Conservation (phyloP, 2,329 filamentous ascomycete species). For the Drechslerella dactyloides region DNA sequence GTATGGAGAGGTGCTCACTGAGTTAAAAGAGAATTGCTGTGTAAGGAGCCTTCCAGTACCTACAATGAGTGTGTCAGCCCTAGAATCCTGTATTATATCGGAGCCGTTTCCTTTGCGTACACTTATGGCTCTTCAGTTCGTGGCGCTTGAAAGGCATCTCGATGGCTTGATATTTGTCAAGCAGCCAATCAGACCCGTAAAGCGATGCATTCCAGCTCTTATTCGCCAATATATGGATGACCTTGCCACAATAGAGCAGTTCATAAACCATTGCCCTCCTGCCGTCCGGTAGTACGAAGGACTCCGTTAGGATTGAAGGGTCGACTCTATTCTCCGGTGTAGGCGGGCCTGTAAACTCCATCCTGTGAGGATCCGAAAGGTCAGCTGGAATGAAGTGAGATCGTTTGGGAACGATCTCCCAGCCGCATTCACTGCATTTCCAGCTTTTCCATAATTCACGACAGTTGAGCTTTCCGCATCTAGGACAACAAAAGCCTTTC, state of each 20-base stretch:
- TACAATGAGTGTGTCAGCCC: slow-evolving; percentile 28
- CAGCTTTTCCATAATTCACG: slow-evolving; percentile 69
- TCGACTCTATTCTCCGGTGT: slow-evolving; percentile 53
- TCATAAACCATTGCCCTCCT: slow-evolving; percentile 57
- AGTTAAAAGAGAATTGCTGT: slow-evolving; percentile 65
- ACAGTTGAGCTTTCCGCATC: slow-evolving; percentile 68
- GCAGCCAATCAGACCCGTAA: slow-evolving; percentile 69
- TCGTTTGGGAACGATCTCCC: slow-evolving; percentile 60
- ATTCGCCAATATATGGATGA: slow-evolving; percentile 67
- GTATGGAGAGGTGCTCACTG: slow-evolving; percentile 59
- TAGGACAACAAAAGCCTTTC: slow-evolving; percentile 70
- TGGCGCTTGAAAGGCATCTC: slow-evolving; percentile 57
- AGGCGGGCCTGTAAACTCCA: slow-evolving; percentile 54
- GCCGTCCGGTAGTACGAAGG: slow-evolving; percentile 56
- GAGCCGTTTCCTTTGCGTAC: slow-evolving; percentile 28
- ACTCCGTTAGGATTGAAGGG: slow-evolving; percentile 55
- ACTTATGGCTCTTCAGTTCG: slow-evolving; percentile 57
- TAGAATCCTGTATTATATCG: background rate
- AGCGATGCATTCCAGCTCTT: slow-evolving; percentile 62
- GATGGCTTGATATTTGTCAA: slow-evolving; percentile 57
- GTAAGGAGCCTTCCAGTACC: slow-evolving; percentile 61
- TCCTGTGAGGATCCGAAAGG: slow-evolving; percentile 58
- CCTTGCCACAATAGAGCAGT: slow-evolving; percentile 59
- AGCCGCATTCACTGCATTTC: slow-evolving; percentile 65
- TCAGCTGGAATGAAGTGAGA: slow-evolving; percentile 57